Evolutionary conservation across 331 rosid species (phyloP), one percentile per base, ranked within the genome.

Genomic region (Quercus phellos): DNA sequence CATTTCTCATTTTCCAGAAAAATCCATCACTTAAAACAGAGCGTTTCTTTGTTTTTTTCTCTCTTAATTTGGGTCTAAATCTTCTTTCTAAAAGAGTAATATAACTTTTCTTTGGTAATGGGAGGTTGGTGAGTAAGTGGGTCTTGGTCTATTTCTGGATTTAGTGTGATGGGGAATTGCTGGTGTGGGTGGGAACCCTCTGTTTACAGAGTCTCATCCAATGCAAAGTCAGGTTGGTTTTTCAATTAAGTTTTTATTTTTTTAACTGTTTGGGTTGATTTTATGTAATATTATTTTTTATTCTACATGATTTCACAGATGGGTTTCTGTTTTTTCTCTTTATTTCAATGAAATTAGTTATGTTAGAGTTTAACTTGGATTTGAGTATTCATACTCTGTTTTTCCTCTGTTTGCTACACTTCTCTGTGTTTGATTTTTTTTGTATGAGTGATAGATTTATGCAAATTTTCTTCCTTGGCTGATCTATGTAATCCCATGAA

Each of bases 121-220:
- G 72, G 76, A 77, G 75, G 84, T 66, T 74, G 76, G n/a, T 87
- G 70, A 86, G 68, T 82, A 80, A 64, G 78, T 5, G 74, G 76
- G 59, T 68, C 79, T 79, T 70, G 68, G 22, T 73, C 12, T 75
- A 46, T 67, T 35, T 79, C 80, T 85, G 77, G 78, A 51, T 79
- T 82, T 83, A 83, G 32, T 50, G 63, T 64, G 78, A 95, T 93
- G 99, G 99, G 99, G 24, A 95, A 95, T 78, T 95, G 98, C 84
- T 91, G 89, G 85, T 93, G 63, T 75, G 84, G 88, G 55, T 72
- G 79, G 84, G 87, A 91, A 55, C 88, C 96, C 55, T 86, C 96
- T 22, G 90, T 85, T 81, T 84, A 88, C 88, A 84, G 91, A 87
- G 95, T 94, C 67, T 90, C 98, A 32, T 87, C 94, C 82, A 94